A percentile compares a stretch with the other conserved stretches of the same genome.
These are phyloP conservation scores for Lachancea sp. DNA, from an alignment of 805 yeast species.

Conservation along the genomic window DNA sequence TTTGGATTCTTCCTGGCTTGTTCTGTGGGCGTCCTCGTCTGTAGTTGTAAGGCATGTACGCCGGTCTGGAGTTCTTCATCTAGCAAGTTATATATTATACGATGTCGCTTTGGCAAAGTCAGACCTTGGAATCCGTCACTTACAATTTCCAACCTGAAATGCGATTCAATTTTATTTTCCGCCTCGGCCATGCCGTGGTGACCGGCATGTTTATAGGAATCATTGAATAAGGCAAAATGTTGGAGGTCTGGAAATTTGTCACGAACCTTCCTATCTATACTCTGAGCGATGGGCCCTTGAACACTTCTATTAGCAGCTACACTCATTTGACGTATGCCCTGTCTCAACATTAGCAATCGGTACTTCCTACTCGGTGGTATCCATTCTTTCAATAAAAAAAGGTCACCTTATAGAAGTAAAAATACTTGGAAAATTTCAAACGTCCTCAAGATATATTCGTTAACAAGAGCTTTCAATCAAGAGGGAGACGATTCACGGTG, in stretches of 20 bases:
- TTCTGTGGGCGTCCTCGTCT: slow-evolving; percentile 69
- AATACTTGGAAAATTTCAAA: neutral
- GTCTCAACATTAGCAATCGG: slow-evolving; percentile 5
- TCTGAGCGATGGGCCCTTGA: slow-evolving; percentile 42
- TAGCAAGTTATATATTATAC: slow-evolving; percentile 61
- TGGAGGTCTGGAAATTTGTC: slow-evolving; percentile 36
- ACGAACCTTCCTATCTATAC: slow-evolving; percentile 41
- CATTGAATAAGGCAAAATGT: slow-evolving; percentile 56
- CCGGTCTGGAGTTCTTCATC: slow-evolving; percentile 71
- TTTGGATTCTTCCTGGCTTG: slow-evolving; percentile 24
- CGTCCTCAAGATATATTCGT: too few relatives aligned
- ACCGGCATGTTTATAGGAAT: slow-evolving; percentile 81
- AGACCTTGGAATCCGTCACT: slow-evolving; percentile 63
- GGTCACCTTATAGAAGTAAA: neutral
- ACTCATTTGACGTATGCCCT: slow-evolving; percentile 12
- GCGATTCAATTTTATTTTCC: slow-evolving; percentile 67
- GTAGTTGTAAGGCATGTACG: slow-evolving; percentile 83
- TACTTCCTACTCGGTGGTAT: neutral
- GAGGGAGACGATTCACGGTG: neutral
- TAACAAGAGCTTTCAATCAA: too few relatives aligned
- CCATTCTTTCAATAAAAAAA: neutral
- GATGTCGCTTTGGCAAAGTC: slow-evolving; percentile 66
- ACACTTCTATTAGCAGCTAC: slow-evolving; percentile 17
- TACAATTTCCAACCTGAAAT: slow-evolving; percentile 69
- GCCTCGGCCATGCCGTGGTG: slow-evolving; percentile 80